A percentile compares a stretch with the other conserved stretches of the same genome.
Conservation (phyloP, 352 stramenopile genomes). For the Phytopythium helicoides region DNA sequence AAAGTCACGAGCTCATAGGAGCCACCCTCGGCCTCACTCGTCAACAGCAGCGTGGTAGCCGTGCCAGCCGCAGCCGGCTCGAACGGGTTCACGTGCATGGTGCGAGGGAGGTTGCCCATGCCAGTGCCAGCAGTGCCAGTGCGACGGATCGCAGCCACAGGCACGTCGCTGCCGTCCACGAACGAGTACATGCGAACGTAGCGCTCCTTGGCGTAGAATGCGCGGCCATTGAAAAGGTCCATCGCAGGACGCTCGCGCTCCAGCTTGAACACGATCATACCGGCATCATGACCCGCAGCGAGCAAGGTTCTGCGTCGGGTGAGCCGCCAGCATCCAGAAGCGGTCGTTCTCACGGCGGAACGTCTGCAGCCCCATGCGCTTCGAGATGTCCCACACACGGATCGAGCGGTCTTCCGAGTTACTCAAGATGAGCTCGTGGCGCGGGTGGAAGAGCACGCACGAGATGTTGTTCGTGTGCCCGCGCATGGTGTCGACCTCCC, state of each 20-base stretch:
- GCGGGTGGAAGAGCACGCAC: slow-evolving; percentile 99
- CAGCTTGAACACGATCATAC: slow-evolving; percentile 99
- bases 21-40: slow-evolving; percentile 95
- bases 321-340: slow-evolving; percentile 98
- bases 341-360: slow-evolving; percentile 98
- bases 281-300: slow-evolving; percentile 98
- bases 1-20: slow-evolving; percentile 98
- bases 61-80: slow-evolving; percentile 86
- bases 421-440: slow-evolving; percentile 98
- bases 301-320: slow-evolving; percentile 98
- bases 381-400: slow-evolving; percentile 99
- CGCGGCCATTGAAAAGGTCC: slow-evolving; percentile 76
- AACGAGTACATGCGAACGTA: slow-evolving; percentile 98
- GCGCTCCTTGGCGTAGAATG: slow-evolving; percentile 98
- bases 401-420: slow-evolving; percentile 99
- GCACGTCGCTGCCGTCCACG: slow-evolving; percentile 70
- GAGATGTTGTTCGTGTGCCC: slow-evolving; percentile 99
- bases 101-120: slow-evolving; percentile 93
- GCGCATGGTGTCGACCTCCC: slow-evolving; percentile 99
- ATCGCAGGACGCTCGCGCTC: slow-evolving; percentile 96
- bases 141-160: slow-evolving; percentile 67
- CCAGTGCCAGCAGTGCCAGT: slow-evolving; percentile 63
- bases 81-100: slow-evolving; percentile 96
- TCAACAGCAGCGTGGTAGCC: slow-evolving; percentile 93
- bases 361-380: slow-evolving; percentile 98